These are phyloP conservation scores for Parietaria judaica DNA, from an alignment of 306 rosid genomes.

Conservation along the genomic window DNA sequence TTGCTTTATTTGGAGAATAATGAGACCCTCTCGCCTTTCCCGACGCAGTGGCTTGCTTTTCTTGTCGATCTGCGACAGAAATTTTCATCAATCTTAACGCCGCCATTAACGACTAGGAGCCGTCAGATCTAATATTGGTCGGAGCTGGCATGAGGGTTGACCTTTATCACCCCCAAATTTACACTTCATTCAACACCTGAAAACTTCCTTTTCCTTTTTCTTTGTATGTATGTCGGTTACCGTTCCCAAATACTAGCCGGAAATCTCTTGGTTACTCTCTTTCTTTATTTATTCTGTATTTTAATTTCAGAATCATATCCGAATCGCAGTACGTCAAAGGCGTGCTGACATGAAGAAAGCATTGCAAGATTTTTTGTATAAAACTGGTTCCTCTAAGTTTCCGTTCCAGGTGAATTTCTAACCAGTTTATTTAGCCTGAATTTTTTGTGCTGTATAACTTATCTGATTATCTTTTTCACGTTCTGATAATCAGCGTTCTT, in stretches of 20 bases:
- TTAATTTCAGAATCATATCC: conserved; percentile 47
- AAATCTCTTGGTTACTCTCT: background rate
- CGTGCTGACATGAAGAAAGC: conserved; percentile 90
- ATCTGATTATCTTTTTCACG: background rate
- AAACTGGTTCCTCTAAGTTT: conserved; percentile 43
- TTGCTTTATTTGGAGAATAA: background rate
- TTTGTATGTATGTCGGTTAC: too few species aligned
- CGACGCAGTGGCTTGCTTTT: too few species aligned
- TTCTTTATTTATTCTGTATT: background rate
- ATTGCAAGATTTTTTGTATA: conserved; percentile 59
- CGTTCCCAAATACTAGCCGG: too few species aligned
- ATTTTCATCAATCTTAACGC: too few species aligned
- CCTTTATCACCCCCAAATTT: too few species aligned
- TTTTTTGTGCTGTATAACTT: background rate
- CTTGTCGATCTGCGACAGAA: too few species aligned
- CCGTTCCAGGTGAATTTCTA: conserved; percentile 29
- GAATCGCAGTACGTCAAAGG: conserved; percentile 57
- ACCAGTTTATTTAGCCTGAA: background rate
- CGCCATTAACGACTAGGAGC: too few species aligned
- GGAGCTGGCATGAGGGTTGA: too few species aligned
- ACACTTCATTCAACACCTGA: too few species aligned
- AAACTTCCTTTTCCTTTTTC: too few species aligned
- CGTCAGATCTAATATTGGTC: too few species aligned
- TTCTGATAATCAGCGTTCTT: conserved; percentile 8
- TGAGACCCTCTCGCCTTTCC: background rate